These are phyloP conservation scores for Solanum rostratum DNA, from an alignment of 257 asterid species.

Conservation along the genomic window DNA sequence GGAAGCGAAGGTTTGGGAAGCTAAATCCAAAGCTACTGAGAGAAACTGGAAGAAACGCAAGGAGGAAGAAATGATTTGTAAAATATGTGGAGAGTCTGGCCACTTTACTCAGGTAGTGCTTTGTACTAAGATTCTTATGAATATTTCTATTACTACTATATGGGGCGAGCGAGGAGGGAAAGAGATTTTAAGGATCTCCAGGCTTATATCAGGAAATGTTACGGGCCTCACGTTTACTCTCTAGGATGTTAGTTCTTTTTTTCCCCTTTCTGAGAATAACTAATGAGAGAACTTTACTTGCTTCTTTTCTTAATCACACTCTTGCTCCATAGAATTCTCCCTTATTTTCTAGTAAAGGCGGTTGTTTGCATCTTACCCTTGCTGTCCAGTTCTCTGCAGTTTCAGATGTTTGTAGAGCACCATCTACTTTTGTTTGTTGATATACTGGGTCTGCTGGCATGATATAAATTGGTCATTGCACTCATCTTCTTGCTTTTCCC, in stretches of 20 bases:
- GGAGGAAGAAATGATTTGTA: constrained; percentile 96
- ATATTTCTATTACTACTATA: not conserved
- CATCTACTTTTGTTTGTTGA: not conserved
- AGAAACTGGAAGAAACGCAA: constrained; percentile 98
- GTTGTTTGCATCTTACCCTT: not conserved
- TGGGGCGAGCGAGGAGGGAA: not conserved
- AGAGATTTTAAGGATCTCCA: not conserved
- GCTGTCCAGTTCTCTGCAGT: not conserved
- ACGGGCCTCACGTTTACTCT: not conserved
- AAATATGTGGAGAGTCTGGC: constrained; percentile 95
- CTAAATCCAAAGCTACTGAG: constrained; percentile 97
- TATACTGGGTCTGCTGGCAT: not conserved
- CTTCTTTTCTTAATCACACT: not conserved
- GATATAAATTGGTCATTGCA: not conserved
- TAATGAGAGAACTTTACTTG: not conserved
- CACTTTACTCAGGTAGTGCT: constrained; percentile 87
- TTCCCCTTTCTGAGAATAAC: not conserved
- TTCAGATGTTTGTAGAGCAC: not conserved
- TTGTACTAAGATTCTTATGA: not conserved
- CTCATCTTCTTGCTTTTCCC: not conserved
- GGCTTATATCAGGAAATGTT: not conserved
- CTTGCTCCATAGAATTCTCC: not conserved
- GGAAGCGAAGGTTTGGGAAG: constrained; percentile 99
- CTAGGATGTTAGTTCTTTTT: not conserved
- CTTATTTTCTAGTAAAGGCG: not conserved